phyloP scores from a whole-genome alignment of 176 grass and related monocot species.

The Cenchrus purpureus region DNA sequence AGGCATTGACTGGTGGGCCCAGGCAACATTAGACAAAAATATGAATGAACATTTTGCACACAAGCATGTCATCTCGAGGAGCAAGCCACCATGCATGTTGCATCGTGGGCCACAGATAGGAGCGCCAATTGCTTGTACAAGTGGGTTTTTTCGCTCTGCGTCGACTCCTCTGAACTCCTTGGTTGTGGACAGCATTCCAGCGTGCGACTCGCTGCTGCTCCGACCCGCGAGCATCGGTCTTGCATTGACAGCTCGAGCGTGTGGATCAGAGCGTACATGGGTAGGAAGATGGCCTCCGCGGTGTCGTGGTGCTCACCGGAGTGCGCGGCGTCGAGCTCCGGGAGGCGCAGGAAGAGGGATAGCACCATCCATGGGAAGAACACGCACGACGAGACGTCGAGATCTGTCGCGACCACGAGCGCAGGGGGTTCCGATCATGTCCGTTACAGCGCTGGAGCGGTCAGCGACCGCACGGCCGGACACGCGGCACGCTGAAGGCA shows the following conservation, averaged over 20 bases:
- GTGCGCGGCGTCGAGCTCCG: slow-evolving; percentile 51
- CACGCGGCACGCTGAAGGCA: neutral
- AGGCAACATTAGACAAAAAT: too few relatives aligned
- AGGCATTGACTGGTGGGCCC: too few relatives aligned
- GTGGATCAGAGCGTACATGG: slow-evolving; percentile 68
- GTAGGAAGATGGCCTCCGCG: slow-evolving; percentile 50
- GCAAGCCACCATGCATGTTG: too few relatives aligned
- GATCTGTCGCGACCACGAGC: slow-evolving; percentile 37
- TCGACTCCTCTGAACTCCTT: slow-evolving; percentile 18
- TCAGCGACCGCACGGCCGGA: slow-evolving; percentile 12
- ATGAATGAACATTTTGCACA: too few relatives aligned
- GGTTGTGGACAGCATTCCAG: slow-evolving; percentile 54
- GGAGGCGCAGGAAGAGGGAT: slow-evolving; percentile 65
- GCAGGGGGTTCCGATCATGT: slow-evolving; percentile 47
- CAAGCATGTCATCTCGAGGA: too few relatives aligned
- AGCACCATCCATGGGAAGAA: slow-evolving; percentile 65
- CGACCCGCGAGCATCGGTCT: slow-evolving; percentile 32
- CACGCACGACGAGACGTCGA: slow-evolving; percentile 44
- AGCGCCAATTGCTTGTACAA: too few relatives aligned
- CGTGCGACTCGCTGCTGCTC: slow-evolving; percentile 37
- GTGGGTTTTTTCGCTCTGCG: neutral
- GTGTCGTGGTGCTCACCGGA: slow-evolving; percentile 52
- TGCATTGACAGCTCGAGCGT: slow-evolving; percentile 38
- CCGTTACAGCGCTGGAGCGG: slow-evolving; percentile 18
- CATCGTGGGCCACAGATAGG: too few relatives aligned